phyloP scores from a whole-genome alignment of 441 rosid genomes.

The Adansonia gregorii region DNA sequence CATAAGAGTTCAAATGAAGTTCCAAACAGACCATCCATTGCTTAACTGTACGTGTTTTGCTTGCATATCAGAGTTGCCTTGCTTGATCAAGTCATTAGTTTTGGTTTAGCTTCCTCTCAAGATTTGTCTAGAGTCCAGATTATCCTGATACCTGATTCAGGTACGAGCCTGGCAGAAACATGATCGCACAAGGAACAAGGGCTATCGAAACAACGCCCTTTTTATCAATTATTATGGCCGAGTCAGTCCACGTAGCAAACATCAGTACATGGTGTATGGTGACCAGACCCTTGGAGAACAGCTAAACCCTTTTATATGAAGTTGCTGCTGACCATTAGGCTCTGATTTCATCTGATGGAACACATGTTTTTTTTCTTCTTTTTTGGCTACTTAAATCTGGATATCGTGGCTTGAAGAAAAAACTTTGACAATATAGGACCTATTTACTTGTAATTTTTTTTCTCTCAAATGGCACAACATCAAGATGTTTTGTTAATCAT shows the following conservation, averaged over 20 bases:
- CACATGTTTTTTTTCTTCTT: background rate
- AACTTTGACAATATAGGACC: background rate
- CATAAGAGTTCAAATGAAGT: slow-evolving; percentile 59
- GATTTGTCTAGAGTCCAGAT: background rate
- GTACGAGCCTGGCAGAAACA: background rate
- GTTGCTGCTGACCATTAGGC: background rate
- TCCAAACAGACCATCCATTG: slow-evolving; percentile 29
- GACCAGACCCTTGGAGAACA: background rate
- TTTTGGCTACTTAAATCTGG: background rate
- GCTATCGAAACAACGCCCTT: background rate
- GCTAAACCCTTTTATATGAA: background rate
- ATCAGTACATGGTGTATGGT: background rate
- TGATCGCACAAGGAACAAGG: background rate
- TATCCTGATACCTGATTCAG: background rate
- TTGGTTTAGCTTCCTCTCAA: background rate
- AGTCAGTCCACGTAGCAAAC: background rate
- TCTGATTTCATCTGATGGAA: slow-evolving; percentile 5
- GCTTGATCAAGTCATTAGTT: background rate
- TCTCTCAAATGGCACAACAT: background rate
- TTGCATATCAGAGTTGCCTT: background rate
- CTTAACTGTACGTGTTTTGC: background rate
- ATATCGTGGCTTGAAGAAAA: background rate
- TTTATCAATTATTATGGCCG: background rate
- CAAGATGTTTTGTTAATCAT: background rate
- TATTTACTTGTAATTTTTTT: background rate